Conservation (phyloP, 306 rosid species). For the Lotus japonicus region DNA sequence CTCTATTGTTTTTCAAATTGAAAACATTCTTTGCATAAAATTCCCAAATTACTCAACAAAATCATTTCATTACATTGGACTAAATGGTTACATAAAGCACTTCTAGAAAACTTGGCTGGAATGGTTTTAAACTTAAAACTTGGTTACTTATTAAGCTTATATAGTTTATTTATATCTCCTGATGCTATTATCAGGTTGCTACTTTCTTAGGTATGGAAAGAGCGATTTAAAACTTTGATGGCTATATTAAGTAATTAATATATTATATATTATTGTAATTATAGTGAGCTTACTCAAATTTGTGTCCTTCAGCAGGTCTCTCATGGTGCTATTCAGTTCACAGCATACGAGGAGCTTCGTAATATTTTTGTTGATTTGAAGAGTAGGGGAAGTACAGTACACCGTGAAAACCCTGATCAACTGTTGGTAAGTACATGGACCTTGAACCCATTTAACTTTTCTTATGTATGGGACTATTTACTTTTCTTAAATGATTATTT, state of each 20-base stretch:
- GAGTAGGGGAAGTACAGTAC: constrained; percentile 30
- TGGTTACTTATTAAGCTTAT: constrained; percentile 1
- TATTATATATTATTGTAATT: neutral
- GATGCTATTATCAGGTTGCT: neutral
- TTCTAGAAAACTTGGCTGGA: neutral
- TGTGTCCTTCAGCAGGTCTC: constrained; percentile 65
- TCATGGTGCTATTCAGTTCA: constrained; percentile 94
- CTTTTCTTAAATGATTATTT: neutral
- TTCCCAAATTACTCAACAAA: neutral
- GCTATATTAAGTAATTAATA: constrained; percentile 4
- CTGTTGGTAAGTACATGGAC: constrained; percentile 49
- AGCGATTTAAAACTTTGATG: neutral
- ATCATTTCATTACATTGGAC: neutral
- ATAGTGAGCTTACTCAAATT: constrained; percentile 8
- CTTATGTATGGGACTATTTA: constrained; percentile 1
- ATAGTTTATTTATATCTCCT: neutral
- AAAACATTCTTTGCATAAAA: neutral
- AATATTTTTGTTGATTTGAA: constrained; percentile 51
- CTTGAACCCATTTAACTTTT: neutral
- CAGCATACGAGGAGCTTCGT: constrained; percentile 84
- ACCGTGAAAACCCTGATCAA: constrained; percentile 35
- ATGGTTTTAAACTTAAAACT: neutral
- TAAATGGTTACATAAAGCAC: neutral
- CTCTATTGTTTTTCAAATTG: neutral
- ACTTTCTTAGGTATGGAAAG: neutral